These are phyloP conservation scores for Solanum pinnatisectum DNA, from an alignment of 257 asterid species.

Conservation along the genomic window DNA sequence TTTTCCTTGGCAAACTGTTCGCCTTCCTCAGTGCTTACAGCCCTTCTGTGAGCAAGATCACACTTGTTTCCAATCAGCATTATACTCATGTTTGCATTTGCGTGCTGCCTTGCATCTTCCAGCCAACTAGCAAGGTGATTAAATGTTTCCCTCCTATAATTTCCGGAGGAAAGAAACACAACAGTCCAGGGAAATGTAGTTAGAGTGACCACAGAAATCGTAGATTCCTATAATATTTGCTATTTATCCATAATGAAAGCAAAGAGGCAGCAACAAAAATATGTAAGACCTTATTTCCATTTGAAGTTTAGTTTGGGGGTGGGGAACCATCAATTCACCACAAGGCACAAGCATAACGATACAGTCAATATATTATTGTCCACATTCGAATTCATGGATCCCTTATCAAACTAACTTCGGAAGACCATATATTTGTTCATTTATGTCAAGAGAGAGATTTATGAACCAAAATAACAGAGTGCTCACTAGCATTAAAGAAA, in stretches of 20 bases:
- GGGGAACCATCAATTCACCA: background rate
- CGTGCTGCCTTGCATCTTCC: conserved; percentile 66
- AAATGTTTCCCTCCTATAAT: conserved; percentile 16
- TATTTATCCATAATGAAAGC: background rate
- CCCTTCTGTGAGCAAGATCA: conserved; percentile 76
- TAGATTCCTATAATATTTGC: background rate
- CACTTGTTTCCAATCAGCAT: conserved; percentile 77
- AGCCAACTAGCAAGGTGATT: conserved; percentile 26
- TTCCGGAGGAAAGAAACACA: background rate
- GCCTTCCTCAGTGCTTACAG: conserved; percentile 82
- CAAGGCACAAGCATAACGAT: background rate
- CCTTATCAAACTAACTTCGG: background rate
- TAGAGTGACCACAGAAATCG: background rate
- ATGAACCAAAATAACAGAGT: background rate
- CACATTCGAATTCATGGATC: background rate
- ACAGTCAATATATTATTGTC: background rate
- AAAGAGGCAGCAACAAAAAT: background rate
- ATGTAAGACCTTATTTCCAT: background rate
- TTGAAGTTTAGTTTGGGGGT: background rate
- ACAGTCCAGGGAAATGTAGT: background rate
- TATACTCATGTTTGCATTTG: conserved; percentile 61
- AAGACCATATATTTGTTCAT: background rate
- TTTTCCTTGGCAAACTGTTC: conserved; percentile 70
- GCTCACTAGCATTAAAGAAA: background rate
- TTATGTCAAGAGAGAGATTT: background rate